Conservation (phyloP, 2,329 filamentous ascomycete species). For the Penicillium sp. region DNA sequence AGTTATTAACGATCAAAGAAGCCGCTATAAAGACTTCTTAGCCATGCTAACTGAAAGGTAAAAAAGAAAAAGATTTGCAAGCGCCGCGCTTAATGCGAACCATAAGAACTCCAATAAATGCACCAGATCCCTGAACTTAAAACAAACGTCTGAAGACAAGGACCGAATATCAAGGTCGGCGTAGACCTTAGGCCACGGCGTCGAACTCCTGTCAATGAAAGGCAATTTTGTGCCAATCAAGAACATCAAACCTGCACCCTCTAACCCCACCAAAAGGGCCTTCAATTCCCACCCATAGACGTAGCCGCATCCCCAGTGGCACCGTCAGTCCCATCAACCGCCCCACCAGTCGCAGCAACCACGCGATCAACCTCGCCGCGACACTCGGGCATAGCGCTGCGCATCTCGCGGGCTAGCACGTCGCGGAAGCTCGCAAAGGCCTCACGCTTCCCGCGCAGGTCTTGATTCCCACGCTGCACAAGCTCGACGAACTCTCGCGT, state of each 20-base stretch:
- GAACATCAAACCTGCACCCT: background rate
- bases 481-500: slow-evolving; percentile 65
- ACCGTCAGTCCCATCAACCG: background rate
- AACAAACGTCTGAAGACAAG: background rate
- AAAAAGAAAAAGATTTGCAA: background rate
- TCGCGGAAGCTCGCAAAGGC: slow-evolving; percentile 61
- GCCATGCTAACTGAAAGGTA: background rate
- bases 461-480: slow-evolving; percentile 62
- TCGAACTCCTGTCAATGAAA: background rate
- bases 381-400: slow-evolving; percentile 58
- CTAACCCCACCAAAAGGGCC: background rate
- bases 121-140: background rate
- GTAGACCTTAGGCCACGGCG: background rate
- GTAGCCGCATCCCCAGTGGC: background rate
- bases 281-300: background rate
- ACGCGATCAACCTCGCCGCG: slow-evolving; percentile 54
- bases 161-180: background rate
- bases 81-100: slow-evolving; percentile 2
- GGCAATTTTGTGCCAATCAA: background rate
- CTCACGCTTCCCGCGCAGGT: slow-evolving; percentile 60
- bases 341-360: slow-evolving; percentile 43
- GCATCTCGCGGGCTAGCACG: slow-evolving; percentile 59
- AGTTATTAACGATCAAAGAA: background rate
- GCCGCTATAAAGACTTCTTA: background rate
- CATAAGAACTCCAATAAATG: slow-evolving; percentile 7